phyloP scores from a whole-genome alignment of 2,329 filamentous ascomycete species.

The Cladosporium austrohemisphaericum region DNA sequence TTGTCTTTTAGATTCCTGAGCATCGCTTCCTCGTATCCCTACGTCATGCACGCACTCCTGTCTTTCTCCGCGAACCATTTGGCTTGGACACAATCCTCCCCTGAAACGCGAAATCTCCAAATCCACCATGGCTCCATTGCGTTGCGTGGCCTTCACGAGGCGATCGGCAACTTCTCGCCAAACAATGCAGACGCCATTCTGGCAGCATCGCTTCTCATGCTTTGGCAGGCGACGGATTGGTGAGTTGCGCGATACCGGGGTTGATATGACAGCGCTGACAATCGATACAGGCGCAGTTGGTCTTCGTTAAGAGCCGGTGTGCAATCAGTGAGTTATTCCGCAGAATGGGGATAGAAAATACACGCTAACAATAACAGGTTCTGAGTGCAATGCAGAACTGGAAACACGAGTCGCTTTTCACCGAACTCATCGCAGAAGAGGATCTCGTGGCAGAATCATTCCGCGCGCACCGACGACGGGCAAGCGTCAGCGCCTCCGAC shows the following conservation, averaged over 20 bases:
- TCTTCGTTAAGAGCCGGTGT: constrained; percentile 88
- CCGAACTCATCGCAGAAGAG: constrained; percentile 76
- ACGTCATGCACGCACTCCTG: constrained; percentile 90
- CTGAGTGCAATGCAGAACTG: constrained; percentile 84
- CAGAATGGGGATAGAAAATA: background rate
- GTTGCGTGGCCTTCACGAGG: constrained; percentile 81
- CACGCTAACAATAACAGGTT: constrained; percentile 52
- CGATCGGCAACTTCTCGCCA: constrained; percentile 78
- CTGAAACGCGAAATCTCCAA: constrained; percentile 79
- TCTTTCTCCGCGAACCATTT: constrained; percentile 94
- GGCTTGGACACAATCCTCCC: constrained; percentile 81
- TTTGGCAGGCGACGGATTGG: constrained; percentile 97
- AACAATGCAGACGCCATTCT: constrained; percentile 88
- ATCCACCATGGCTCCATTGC: constrained; percentile 85
- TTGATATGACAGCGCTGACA: constrained; percentile 17
- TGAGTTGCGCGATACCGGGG: constrained; percentile 47
- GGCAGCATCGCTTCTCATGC: constrained; percentile 84
- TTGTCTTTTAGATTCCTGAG: constrained; percentile 64
- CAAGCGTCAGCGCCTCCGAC: constrained; percentile 22
- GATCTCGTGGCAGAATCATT: constrained; percentile 34
- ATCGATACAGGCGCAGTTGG: constrained; percentile 72
- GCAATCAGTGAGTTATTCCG: constrained; percentile 63
- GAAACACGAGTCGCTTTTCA: constrained; percentile 85
- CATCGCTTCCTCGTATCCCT: constrained; percentile 75
- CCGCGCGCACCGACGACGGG: constrained; percentile 18